Conservation (phyloP, 805 yeast species). For the Candida taoyuanica region DNA sequence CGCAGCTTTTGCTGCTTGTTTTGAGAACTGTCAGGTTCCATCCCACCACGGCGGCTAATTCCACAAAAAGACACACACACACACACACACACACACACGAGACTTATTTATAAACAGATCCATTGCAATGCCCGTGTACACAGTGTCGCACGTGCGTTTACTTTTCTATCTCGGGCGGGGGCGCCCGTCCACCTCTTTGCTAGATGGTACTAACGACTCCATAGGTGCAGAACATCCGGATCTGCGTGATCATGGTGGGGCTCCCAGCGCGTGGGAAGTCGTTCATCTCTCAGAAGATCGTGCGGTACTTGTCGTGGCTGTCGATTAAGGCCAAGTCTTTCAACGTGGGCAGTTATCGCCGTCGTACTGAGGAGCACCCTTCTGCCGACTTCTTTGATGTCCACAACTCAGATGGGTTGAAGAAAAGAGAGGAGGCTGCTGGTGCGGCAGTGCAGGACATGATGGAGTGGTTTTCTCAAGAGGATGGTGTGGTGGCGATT, state of each 20-base stretch:
- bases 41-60: neutral
- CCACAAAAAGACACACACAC: neutral
- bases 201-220: constrained; percentile 1
- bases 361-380: constrained; percentile 57
- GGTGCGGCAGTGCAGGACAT: constrained; percentile 69
- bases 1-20: no score
- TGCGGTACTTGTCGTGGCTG: constrained; percentile 88
- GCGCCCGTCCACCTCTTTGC: no score
- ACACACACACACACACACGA: neutral
- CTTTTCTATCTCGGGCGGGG: neutral
- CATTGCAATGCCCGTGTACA: constrained; percentile 33
- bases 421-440: constrained; percentile 65
- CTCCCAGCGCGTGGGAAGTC: constrained; percentile 92
- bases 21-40: no score
- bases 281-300: constrained; percentile 89
- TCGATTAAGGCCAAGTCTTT: constrained; percentile 83
- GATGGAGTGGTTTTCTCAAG: constrained; percentile 79
- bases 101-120: neutral
- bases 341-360: constrained; percentile 83
- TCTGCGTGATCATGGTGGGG: constrained; percentile 88
- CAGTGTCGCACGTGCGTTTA: constrained; percentile 34
- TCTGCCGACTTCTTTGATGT: constrained; percentile 77
- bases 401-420: constrained; percentile 57
- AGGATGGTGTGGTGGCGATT: constrained; percentile 84
- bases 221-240: constrained; percentile 61